A percentile compares a stretch with the other conserved stretches of the same genome.
Conservation (phyloP, 1,284 basidiomycete genomes). For the Heliocybe sulcata region DNA sequence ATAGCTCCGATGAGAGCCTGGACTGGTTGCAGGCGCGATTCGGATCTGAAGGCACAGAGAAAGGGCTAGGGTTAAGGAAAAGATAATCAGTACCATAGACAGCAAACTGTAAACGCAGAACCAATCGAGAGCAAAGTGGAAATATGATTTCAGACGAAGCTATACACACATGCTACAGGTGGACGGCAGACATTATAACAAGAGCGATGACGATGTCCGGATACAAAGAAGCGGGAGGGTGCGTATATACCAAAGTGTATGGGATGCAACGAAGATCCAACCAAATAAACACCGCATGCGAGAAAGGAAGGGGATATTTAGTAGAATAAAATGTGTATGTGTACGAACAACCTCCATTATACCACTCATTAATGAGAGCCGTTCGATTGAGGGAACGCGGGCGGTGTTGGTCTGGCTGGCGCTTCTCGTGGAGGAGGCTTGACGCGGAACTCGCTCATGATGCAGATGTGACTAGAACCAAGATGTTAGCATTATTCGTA, state of each 20-base stretch:
- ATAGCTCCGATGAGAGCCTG: too few species aligned
- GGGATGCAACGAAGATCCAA: slow-evolving; percentile 1
- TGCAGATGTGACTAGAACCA: slow-evolving; percentile 42
- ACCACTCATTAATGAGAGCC: slow-evolving; percentile 11
- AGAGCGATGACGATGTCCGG: slow-evolving; percentile 5
- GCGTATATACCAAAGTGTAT: slow-evolving; percentile 3
- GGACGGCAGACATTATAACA: slow-evolving; percentile 22
- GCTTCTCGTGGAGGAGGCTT: slow-evolving; percentile 41
- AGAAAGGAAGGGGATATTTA: slow-evolving; percentile 1
- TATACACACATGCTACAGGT: slow-evolving; percentile 32
- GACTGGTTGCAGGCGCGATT: too few species aligned
- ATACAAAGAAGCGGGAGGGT: slow-evolving; percentile 1
- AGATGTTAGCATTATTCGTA: slow-evolving; percentile 11
- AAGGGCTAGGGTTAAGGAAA: too few species aligned
- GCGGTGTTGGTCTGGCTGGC: slow-evolving; percentile 14
- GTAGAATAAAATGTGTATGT: not conserved
- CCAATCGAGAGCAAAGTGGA: slow-evolving; percentile 4
- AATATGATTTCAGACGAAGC: slow-evolving; percentile 24
- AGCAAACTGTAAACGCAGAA: too few species aligned
- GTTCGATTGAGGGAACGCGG: slow-evolving; percentile 16
- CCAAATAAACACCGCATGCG: not conserved
- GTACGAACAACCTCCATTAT: not conserved
- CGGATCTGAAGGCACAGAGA: too few species aligned
- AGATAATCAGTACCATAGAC: too few species aligned
- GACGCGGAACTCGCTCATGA: slow-evolving; percentile 56